Conservation (phyloP, 148 eudicot species). For the Arctostaphylos glauca region DNA sequence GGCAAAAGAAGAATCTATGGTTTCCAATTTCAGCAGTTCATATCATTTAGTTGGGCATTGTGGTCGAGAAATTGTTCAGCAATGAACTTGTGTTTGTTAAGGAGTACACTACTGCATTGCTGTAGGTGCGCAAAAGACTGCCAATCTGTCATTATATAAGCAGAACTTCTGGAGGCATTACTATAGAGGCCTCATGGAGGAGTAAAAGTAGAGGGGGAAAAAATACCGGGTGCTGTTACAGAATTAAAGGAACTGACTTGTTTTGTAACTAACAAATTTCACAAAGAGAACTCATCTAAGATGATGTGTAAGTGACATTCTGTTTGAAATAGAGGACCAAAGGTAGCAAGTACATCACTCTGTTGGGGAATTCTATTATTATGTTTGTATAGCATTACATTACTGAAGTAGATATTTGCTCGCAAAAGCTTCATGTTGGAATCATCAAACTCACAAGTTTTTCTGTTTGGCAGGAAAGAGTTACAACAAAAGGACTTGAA, state of each 20-base stretch:
- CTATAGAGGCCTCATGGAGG: no score
- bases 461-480: slow-evolving; percentile 27
- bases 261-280: no score
- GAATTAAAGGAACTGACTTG: no score
- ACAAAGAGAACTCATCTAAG: no score
- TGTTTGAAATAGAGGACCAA: not conserved
- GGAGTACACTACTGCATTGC: not conserved
- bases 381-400: not conserved
- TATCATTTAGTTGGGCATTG: not conserved
- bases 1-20: not conserved
- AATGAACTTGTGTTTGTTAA: not conserved
- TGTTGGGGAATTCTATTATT: not conserved
- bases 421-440: not conserved
- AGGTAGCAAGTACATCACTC: not conserved
- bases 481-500: slow-evolving; percentile 20
- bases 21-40: not conserved
- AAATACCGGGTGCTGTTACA: no score
- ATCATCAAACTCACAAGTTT: not conserved
- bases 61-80: not conserved
- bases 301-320: not conserved
- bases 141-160: not conserved
- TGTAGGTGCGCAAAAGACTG: not conserved
- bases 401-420: not conserved
- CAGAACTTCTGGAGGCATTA: no score
- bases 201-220: no score